Conservation (phyloP, 164 flowering plant genomes). For the Magnolia changhungtana region DNA sequence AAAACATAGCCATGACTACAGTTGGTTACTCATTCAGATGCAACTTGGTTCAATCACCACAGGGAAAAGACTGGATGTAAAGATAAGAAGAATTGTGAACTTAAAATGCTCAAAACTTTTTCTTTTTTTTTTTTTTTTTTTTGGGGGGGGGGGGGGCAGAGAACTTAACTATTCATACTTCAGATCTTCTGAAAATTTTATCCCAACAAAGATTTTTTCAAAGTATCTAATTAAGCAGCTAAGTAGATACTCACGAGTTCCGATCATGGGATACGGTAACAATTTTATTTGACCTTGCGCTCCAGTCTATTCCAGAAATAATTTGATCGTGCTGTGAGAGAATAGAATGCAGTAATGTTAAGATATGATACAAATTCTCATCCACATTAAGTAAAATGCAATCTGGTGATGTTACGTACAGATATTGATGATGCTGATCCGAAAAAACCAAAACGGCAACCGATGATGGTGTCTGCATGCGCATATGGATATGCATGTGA, state of each 20-base stretch:
- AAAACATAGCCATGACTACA: conserved; percentile 6
- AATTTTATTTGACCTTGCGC: conserved; percentile 73
- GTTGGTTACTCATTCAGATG: neutral
- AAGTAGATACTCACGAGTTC: conserved; percentile 72
- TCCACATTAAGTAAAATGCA: neutral
- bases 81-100: neutral
- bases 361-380: neutral
- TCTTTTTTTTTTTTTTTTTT: no score
- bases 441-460: no score
- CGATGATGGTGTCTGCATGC: no score
- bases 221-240: neutral
- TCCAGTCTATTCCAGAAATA: conserved; percentile 95
- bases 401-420: neutral
- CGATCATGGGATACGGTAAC: conserved; percentile 99
- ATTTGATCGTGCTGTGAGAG: conserved; percentile 90
- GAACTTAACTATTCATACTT: no score
- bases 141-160: no score
- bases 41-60: neutral
- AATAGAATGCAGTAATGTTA: conserved; percentile 3
- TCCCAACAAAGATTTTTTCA: neutral
- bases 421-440: no score
- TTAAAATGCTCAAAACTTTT: neutral
- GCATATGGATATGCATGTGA: no score
- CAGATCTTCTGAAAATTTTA: neutral
- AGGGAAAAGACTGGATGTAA: neutral